Percentiles rank a stretch among this genome's conserved stretches.
These are phyloP conservation scores for Gracilaria domingensis DNA, from an alignment of 23 red algal species.

Conservation along the genomic window DNA sequence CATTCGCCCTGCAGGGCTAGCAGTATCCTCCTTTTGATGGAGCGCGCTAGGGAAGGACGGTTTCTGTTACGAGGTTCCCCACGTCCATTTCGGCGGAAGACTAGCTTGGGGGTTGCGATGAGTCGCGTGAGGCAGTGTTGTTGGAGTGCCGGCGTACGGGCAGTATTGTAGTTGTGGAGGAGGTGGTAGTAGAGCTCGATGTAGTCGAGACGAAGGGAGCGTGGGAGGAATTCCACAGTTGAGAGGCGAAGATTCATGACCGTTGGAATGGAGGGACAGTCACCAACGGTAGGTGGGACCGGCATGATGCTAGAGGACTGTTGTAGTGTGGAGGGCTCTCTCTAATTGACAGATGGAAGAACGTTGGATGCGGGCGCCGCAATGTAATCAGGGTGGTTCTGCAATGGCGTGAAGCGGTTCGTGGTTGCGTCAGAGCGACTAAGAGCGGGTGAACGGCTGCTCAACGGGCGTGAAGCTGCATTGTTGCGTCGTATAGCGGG, in stretches of 20 bases:
- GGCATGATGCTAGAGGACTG: neutral
- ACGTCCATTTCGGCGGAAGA: neutral
- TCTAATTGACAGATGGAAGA: neutral
- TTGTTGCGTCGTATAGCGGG: no score
- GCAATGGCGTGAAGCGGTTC: neutral
- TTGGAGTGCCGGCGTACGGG: neutral
- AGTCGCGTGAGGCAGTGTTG: neutral
- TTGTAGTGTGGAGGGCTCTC: neutral
- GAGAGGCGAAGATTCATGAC: neutral
- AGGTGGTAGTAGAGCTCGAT: constrained; percentile 2
- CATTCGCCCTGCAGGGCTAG: neutral
- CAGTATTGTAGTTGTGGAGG: neutral
- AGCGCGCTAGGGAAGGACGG: neutral
- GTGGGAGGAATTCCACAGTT: neutral
- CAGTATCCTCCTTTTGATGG: neutral
- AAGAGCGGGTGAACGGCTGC: no score
- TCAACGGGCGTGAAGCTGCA: no score
- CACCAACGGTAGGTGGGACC: neutral
- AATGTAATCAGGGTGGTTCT: neutral
- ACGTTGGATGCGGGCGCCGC: neutral
- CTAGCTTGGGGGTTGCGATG: neutral
- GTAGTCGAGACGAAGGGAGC: neutral
- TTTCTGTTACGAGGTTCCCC: neutral
- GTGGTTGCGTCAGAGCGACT: no score
- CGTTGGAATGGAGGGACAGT: neutral